These are phyloP conservation scores for Artomyces pyxidatus DNA, from an alignment of 768 basidiomycete species.

Conservation along the genomic window DNA sequence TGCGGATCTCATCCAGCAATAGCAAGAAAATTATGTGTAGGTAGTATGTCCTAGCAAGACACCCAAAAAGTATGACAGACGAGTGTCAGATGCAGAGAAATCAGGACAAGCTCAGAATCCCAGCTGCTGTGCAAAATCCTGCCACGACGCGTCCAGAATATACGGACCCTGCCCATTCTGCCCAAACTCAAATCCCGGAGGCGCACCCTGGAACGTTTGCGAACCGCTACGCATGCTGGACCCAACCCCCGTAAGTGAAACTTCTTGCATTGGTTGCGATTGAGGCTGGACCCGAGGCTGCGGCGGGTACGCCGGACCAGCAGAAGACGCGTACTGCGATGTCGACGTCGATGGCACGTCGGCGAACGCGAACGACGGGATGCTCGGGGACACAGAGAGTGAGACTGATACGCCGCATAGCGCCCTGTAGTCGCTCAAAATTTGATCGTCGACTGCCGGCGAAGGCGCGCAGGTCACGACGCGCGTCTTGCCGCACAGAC, in stretches of 20 bases:
- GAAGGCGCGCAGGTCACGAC: slow-evolving; percentile 10
- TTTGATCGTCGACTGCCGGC: not conserved
- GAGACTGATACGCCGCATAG: slow-evolving; percentile 7
- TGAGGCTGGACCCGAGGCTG: slow-evolving; percentile 17
- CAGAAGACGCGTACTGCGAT: slow-evolving; percentile 22
- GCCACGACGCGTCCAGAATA: slow-evolving; percentile 55
- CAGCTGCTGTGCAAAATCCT: slow-evolving; percentile 60
- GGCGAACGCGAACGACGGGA: not conserved
- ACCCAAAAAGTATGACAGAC: too few relatives aligned
- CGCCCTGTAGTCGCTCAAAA: slow-evolving; percentile 8
- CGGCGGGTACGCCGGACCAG: slow-evolving; percentile 21
- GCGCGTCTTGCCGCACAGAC: slow-evolving; percentile 26
- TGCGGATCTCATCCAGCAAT: not conserved
- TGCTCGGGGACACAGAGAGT: not conserved
- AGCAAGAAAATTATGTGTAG: not conserved
- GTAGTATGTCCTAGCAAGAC: too few relatives aligned
- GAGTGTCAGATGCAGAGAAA: too few relatives aligned
- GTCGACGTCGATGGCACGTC: not conserved
- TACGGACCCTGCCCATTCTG: slow-evolving; percentile 17
- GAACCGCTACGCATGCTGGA: slow-evolving; percentile 8
- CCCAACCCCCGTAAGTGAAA: slow-evolving; percentile 2
- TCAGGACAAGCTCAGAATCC: slow-evolving; percentile 38
- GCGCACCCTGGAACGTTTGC: too few relatives aligned
- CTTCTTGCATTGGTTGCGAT: slow-evolving; percentile 11
- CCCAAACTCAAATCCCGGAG: slow-evolving; percentile 5